Base-by-base conservation (phyloP, 2,329 filamentous ascomycete genomes). In the Amauroascus verrucosus region DNA sequence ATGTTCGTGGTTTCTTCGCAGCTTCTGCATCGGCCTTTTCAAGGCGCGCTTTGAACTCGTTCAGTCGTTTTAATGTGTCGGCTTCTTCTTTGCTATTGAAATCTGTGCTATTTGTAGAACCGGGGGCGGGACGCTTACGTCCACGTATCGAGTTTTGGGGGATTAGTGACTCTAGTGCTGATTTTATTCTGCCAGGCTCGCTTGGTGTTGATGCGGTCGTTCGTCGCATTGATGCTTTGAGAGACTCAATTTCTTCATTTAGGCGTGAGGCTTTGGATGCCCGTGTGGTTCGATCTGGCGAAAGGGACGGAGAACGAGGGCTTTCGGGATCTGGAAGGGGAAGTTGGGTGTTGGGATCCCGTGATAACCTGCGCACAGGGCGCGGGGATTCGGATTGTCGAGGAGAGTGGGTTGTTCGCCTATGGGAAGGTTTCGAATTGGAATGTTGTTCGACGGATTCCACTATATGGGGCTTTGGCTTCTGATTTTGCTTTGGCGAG, bases 21-120 rank as follows among this genome's bases (percentile, higher is more conserved):
- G 41, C 32, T 14, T 49, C 33, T 18, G 43, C 44, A 47, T 68
- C 57, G 32, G 64, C 62, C 9, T 64, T 64, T 43, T 86, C 85
- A 4, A 98, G 76, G 58, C 86, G 88, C 2, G 82, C 79, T 63
- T 84, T 85, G 71, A 97, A 98, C 0, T 82, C 83, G 55, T 84
- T 83, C 54, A 97, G 78, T 40, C 90, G 73, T 53, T 84, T 79
- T 14, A 95, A 65, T 0, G 85, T 77, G 50, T 80, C 78, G 55
- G 79, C 74, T 57, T 88, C 85, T 13, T 82, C 58, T 13, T 16
- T 44, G 24, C 35, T 33, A 32, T 46, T 32, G 14, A 40, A 16
- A 38, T 59, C 59, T 46, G 28, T 20, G 57, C 65, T 67, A 30
- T 72, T 67, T 2, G 66, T 63, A 30, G 64, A 65, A 3, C 58